These are phyloP conservation scores for Biscutella laevigata DNA, from an alignment of 441 rosid species.

Conservation along the genomic window DNA sequence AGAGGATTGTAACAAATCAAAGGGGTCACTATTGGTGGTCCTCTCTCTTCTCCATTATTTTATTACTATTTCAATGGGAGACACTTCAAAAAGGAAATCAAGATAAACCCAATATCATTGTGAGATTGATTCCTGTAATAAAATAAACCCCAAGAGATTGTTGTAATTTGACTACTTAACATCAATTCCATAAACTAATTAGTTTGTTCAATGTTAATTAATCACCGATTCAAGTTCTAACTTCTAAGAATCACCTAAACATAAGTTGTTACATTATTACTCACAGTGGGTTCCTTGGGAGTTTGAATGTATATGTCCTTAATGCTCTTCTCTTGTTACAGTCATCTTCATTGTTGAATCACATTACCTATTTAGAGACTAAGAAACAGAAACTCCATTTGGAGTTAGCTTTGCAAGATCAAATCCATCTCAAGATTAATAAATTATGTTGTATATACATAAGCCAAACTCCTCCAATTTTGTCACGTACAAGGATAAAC, in stretches of 20 bases:
- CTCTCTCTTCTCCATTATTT: conserved; percentile 7
- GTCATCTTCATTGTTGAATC: conserved; percentile 4
- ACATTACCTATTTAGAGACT: background rate
- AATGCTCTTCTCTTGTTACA: conserved; percentile 8
- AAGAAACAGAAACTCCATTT: conserved; percentile 10
- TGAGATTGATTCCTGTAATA: conserved; percentile 9
- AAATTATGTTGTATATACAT: conserved; percentile 11
- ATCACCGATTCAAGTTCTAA: conserved; percentile 10
- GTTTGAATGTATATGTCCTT: background rate
- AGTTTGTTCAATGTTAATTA: background rate
- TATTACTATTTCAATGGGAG: background rate
- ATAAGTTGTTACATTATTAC: background rate
- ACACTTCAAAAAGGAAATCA: background rate
- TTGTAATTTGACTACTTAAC: background rate
- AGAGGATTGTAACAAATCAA: conserved; percentile 10
- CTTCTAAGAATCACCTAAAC: conserved; percentile 9
- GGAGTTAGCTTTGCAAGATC: conserved; percentile 5
- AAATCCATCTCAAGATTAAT: background rate
- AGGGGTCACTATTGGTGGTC: conserved; percentile 10
- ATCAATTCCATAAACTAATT: conserved; percentile 4
- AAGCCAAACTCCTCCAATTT: background rate
- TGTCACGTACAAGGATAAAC: conserved; percentile 12
- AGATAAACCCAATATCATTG: conserved; percentile 16
- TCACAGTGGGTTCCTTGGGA: background rate
- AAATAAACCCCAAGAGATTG: background rate